These are phyloP conservation scores for Mycena albidolilacea DNA, from an alignment of 768 basidiomycete species.

Conservation along the genomic window DNA sequence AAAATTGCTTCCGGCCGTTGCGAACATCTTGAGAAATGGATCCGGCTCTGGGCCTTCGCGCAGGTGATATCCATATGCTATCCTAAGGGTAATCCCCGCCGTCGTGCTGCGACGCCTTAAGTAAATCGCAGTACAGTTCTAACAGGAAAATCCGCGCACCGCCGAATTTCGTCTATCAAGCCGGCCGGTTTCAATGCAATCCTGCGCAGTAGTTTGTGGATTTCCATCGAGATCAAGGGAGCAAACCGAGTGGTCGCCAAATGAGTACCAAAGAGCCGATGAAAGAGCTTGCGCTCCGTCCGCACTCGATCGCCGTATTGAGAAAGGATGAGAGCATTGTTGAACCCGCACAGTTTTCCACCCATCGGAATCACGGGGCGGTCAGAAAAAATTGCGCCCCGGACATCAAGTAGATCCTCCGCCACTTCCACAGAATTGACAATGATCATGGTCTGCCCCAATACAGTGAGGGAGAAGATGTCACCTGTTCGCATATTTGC, in stretches of 20 bases:
- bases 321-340: conserved; percentile 27
- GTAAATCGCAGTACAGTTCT: background rate
- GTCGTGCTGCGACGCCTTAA: background rate
- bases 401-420: conserved; percentile 65
- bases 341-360: conserved; percentile 49
- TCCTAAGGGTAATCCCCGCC: conserved; percentile 16
- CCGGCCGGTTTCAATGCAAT: background rate
- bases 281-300: conserved; percentile 35
- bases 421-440: conserved; percentile 59
- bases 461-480: conserved; percentile 51
- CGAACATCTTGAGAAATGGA: conserved; percentile 15
- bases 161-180: background rate
- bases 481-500: conserved; percentile 44
- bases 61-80: conserved; percentile 25
- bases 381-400: conserved; percentile 69
- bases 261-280: conserved; percentile 26
- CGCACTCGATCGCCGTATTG: conserved; percentile 35
- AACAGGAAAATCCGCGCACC: background rate
- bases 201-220: background rate
- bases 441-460: conserved; percentile 63
- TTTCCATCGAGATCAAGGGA: conserved; percentile 13
- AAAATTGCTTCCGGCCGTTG: conserved; percentile 9
- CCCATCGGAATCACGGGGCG: conserved; percentile 62
- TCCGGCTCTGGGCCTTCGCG: conserved; percentile 11
- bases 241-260: conserved; percentile 8